phyloP scores from a whole-genome alignment of 371 early-diverging fungal species.

The Syncephalastrum sp. region DNA sequence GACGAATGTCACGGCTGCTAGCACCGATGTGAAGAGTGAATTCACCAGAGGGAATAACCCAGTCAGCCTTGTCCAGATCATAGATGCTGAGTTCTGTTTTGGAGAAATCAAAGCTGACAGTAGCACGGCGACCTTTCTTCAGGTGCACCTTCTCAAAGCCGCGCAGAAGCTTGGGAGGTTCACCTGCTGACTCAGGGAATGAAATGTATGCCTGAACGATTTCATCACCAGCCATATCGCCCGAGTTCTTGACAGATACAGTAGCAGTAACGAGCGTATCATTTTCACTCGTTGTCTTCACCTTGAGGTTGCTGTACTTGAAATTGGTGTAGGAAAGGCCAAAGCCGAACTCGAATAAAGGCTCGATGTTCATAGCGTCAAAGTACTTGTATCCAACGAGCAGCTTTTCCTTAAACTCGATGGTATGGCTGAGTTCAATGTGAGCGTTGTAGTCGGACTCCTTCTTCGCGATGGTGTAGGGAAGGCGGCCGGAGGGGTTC shows the following conservation, averaged over 20 bases:
- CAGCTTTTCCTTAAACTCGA: slow-evolving; percentile 48
- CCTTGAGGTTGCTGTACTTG: slow-evolving; percentile 24
- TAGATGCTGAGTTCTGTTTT: slow-evolving; percentile 35
- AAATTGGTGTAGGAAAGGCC: slow-evolving; percentile 61
- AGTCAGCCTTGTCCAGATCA: slow-evolving; percentile 23
- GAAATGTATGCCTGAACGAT: slow-evolving; percentile 48
- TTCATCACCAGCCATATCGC: slow-evolving; percentile 46
- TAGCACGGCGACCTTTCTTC: slow-evolving; percentile 10
- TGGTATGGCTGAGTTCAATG: not conserved
- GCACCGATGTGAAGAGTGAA: slow-evolving; percentile 43
- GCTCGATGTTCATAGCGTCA: slow-evolving; percentile 42
- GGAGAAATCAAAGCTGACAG: slow-evolving; percentile 22
- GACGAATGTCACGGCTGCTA: slow-evolving; percentile 43
- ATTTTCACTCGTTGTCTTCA: not conserved
- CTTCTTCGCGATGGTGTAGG: slow-evolving; percentile 42
- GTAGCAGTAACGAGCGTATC: slow-evolving; percentile 9
- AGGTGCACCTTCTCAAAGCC: slow-evolving; percentile 45
- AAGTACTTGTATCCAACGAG: slow-evolving; percentile 50
- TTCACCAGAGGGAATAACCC: slow-evolving; percentile 33
- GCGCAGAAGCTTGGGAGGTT: slow-evolving; percentile 44
- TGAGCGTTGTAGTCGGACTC: slow-evolving; percentile 36
- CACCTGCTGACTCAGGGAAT: slow-evolving; percentile 31
- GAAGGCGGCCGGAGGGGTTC: slow-evolving; percentile 57
- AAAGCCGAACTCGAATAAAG: slow-evolving; percentile 52
- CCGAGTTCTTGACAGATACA: slow-evolving; percentile 40